Percentiles rank a stretch among this genome's conserved stretches.
Conservation (phyloP, 1,284 basidiomycete genomes). For the Ganoderma sinense region DNA sequence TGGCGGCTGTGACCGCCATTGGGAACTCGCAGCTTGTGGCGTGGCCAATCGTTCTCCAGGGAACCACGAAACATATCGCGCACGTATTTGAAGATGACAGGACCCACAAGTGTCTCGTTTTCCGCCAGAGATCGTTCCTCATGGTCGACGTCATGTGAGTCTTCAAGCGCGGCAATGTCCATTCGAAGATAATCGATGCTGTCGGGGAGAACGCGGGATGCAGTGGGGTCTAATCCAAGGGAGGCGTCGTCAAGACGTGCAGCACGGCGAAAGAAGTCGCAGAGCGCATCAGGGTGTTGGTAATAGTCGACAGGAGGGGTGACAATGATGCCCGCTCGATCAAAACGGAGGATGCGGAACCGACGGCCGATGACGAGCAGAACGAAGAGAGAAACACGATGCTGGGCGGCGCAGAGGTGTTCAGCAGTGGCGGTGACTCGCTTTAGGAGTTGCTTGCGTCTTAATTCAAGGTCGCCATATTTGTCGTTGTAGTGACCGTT, state of each 20-base stretch:
- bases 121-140: neutral
- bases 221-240: neutral
- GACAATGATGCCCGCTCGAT: conserved; percentile 5
- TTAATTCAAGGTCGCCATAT: neutral
- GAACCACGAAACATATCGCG: conserved; percentile 11
- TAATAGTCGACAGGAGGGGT: conserved; percentile 4
- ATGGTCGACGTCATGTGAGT: neutral
- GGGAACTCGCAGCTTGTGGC: conserved; percentile 13
- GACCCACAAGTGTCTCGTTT: neutral
- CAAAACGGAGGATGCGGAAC: conserved; percentile 1
- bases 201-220: neutral
- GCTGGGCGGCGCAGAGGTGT: neutral
- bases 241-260: neutral
- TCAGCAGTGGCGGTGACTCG: neutral
- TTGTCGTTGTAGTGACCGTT: neutral
- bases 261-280: neutral
- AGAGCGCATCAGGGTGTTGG: neutral
- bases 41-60: conserved; percentile 1
- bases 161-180: neutral
- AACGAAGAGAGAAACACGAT: neutral
- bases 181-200: neutral
- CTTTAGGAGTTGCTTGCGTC: neutral
- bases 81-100: conserved; percentile 13
- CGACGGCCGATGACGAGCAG: neutral
- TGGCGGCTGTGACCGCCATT: too few species aligned